phyloP scores from a whole-genome alignment of 139 green algal genomes.

The Chlorella sp. region DNA sequence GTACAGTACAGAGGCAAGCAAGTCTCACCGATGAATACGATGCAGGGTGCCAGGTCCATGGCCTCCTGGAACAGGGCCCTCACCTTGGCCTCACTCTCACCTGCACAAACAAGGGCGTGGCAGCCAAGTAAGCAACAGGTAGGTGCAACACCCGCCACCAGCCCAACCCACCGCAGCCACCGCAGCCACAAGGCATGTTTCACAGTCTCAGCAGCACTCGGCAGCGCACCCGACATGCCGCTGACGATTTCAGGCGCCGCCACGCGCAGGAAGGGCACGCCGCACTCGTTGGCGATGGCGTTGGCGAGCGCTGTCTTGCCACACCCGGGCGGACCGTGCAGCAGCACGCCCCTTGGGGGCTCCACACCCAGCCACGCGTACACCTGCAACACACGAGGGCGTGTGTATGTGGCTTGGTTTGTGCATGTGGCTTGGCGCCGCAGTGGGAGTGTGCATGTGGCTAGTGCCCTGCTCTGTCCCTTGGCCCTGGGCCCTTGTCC shows the following conservation, averaged over 20 bases:
- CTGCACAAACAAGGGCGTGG: constrained; percentile 11
- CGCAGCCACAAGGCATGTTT: too few species aligned
- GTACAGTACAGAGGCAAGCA: neutral
- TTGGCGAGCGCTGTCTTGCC: constrained; percentile 90
- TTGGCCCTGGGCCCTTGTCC: too few species aligned
- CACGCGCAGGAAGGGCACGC: constrained; percentile 80
- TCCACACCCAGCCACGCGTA: constrained; percentile 84
- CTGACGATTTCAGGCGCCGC: constrained; percentile 74
- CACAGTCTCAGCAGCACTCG: too few species aligned
- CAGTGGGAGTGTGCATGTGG: too few species aligned
- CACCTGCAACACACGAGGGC: constrained; percentile 40
- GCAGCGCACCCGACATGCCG: constrained; percentile 66
- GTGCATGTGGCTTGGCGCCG: neutral
- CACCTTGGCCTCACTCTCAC: constrained; percentile 77
- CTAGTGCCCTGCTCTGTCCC: too few species aligned
- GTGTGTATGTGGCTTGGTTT: neutral
- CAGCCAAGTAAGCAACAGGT: too few species aligned
- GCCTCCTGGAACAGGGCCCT: constrained; percentile 80
- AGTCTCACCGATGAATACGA: constrained; percentile 80
- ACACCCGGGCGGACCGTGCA: constrained; percentile 84
- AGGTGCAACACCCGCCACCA: too few species aligned
- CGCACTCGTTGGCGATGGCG: constrained; percentile 85
- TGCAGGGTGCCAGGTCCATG: constrained; percentile 62
- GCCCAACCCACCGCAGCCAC: too few species aligned
- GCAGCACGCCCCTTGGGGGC: constrained; percentile 81